These are phyloP conservation scores for Phoenix dactylifera DNA, from an alignment of 176 grass and related monocot species.

Conservation along the genomic window DNA sequence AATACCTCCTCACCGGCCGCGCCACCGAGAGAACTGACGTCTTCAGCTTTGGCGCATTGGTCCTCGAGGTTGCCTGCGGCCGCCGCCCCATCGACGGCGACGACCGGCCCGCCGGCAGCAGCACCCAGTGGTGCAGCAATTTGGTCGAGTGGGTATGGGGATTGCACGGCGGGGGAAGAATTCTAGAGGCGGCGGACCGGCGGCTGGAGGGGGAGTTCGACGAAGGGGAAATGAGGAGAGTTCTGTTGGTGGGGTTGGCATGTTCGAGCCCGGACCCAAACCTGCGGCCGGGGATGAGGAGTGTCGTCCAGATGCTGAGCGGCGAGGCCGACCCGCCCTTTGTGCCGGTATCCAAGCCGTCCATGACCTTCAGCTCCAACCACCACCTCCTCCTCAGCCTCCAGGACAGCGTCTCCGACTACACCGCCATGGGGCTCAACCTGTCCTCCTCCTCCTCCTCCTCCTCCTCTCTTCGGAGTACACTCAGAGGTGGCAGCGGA, in stretches of 20 bases:
- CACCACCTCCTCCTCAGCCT: constrained; percentile 72
- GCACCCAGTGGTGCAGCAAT: constrained; percentile 38
- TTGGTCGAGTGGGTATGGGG: constrained; percentile 92
- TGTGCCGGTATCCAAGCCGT: constrained; percentile 58
- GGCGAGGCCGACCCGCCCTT: constrained; percentile 80
- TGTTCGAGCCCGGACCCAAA: constrained; percentile 69
- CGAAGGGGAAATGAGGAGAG: constrained; percentile 47
- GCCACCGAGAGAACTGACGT: constrained; percentile 74
- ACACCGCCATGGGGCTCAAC: constrained; percentile 67
- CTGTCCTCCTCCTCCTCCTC: constrained; percentile 33
- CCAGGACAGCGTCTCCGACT: constrained; percentile 95
- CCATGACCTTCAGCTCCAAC: constrained; percentile 77
- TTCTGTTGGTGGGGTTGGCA: constrained; percentile 57
- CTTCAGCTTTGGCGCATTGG: constrained; percentile 82
- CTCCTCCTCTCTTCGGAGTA: constrained; percentile 63
- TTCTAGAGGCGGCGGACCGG: constrained; percentile 8
- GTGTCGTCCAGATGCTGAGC: constrained; percentile 73
- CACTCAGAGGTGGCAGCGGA: constrained; percentile 43
- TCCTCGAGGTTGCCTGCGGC: constrained; percentile 62
- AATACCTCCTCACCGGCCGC: constrained; percentile 88
- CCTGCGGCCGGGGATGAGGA: constrained; percentile 60
- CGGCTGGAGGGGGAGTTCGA: constrained; percentile 59
- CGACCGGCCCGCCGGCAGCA: constrained; percentile 3
- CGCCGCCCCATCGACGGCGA: constrained; percentile 55
- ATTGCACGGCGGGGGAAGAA: constrained; percentile 48